phyloP scores from a whole-genome alignment of 352 stramenopile species.

The Phytophthora brassicae region DNA sequence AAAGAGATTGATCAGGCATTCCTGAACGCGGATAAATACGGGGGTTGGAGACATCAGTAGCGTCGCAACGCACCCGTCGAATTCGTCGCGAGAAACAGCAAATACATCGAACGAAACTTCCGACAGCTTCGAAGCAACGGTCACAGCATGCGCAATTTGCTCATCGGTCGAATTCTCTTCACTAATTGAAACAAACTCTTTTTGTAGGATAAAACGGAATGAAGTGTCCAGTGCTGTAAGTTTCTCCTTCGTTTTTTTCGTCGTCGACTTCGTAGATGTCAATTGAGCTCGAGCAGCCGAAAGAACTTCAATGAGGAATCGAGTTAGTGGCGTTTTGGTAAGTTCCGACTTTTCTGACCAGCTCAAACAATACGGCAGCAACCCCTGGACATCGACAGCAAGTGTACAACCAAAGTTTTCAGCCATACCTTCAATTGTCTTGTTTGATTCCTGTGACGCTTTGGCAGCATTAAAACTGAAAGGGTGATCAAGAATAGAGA shows the following conservation, averaged over 20 bases:
- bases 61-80: conserved; percentile 63
- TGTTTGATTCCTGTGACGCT: conserved; percentile 10
- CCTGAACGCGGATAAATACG: conserved; percentile 71
- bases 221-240: conserved; percentile 44
- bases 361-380: conserved; percentile 62
- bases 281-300: conserved; percentile 39
- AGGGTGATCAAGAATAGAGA: conserved; percentile 56
- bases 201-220: conserved; percentile 61
- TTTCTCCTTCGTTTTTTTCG: conserved; percentile 47
- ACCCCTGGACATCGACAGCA: conserved; percentile 31
- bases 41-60: conserved; percentile 60
- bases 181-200: conserved; percentile 62
- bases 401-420: conserved; percentile 49
- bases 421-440: conserved; percentile 29
- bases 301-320: conserved; percentile 66
- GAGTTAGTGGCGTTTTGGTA: conserved; percentile 44
- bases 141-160: conserved; percentile 24
- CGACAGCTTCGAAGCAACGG: conserved; percentile 55
- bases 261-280: conserved; percentile 34
- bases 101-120: conserved; percentile 45
- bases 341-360: conserved; percentile 63
- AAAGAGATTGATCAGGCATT: conserved; percentile 54
- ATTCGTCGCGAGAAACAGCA: conserved; percentile 47
- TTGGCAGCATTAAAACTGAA: conserved; percentile 37
- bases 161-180: conserved; percentile 27